A percentile compares a stretch with the other conserved stretches of the same genome.
These are phyloP conservation scores for Puya raimondii DNA, from an alignment of 176 grass and related monocot species.

Conservation along the genomic window DNA sequence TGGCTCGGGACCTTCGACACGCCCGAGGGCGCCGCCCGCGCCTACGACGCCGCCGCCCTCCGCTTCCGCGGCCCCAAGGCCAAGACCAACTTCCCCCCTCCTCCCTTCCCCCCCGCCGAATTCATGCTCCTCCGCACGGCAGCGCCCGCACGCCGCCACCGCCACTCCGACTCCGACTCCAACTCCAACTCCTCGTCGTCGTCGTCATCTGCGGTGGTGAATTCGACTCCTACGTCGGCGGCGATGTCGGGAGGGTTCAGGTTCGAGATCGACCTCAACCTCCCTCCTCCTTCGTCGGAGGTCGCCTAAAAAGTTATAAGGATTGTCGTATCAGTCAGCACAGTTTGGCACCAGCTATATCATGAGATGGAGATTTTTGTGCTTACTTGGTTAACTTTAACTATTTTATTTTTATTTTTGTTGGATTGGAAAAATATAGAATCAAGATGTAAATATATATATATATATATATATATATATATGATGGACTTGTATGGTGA, in stretches of 20 bases:
- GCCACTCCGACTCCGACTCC: neutral
- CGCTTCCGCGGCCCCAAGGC: neutral
- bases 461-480: too few relatives aligned
- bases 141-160: neutral
- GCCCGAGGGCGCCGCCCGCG: neutral
- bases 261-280: neutral
- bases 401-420: too few relatives aligned
- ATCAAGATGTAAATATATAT: too few relatives aligned
- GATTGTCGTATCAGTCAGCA: too few relatives aligned
- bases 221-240: neutral
- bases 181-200: neutral
- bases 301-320: neutral
- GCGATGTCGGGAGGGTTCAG: neutral
- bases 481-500: too few relatives aligned
- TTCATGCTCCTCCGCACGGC: neutral
- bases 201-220: neutral
- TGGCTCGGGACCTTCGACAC: slow-evolving; percentile 29
- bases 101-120: neutral
- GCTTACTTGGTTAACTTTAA: too few relatives aligned
- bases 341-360: too few relatives aligned
- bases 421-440: too few relatives aligned
- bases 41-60: slow-evolving; percentile 12
- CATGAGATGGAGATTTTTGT: too few relatives aligned
- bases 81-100: neutral
- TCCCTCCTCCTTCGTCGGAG: neutral